Conservation (phyloP, 176 grass and related monocot genomes). For the Stipa capillata region DNA sequence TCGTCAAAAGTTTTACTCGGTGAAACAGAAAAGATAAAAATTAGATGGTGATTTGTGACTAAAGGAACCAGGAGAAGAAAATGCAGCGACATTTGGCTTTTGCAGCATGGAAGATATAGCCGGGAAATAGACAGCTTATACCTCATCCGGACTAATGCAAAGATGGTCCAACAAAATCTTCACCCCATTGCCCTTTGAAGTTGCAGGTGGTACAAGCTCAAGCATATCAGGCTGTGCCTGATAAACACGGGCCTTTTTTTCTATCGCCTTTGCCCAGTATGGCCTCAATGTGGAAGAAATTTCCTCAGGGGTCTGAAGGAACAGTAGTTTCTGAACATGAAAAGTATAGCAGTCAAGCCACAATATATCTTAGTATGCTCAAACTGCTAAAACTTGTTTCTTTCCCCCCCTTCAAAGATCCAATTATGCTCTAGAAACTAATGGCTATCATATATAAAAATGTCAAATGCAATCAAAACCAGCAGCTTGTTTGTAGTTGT, state of each 20-base stretch:
- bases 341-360: conserved; percentile 18
- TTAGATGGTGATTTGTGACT: background rate
- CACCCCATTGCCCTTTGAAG: conserved; percentile 79
- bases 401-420: background rate
- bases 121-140: conserved; percentile 24
- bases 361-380: background rate
- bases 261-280: conserved; percentile 65
- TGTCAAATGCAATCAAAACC: background rate
- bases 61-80: background rate
- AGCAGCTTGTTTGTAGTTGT: background rate
- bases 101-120: background rate
- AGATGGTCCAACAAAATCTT: conserved; percentile 81
- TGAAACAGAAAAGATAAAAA: background rate
- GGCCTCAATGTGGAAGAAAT: conserved; percentile 67
- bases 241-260: conserved; percentile 58
- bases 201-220: conserved; percentile 81
- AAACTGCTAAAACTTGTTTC: background rate
- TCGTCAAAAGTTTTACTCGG: background rate
- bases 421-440: background rate
- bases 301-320: conserved; percentile 67
- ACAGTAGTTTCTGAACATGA: conserved; percentile 75
- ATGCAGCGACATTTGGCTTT: background rate
- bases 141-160: conserved; percentile 65
- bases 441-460: background rate
- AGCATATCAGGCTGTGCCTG: conserved; percentile 92